Evolutionary conservation across 2,329 filamentous ascomycete genomes (phyloP), one percentile per base, ranked within the genome.

Genomic region (Aspergillus sp.): DNA sequence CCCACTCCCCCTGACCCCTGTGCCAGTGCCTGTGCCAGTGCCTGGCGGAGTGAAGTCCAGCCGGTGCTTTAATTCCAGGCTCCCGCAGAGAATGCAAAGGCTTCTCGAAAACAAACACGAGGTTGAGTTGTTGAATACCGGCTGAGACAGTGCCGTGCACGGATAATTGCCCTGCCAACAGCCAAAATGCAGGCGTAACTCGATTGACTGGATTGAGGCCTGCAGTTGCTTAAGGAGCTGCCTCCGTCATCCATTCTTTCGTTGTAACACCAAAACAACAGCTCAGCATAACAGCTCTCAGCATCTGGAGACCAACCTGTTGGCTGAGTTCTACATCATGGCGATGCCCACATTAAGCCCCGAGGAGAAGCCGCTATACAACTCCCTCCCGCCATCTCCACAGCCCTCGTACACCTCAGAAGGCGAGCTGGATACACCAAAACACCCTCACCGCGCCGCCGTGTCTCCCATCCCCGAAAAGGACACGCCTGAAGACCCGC

Each of bases 91-190:
- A 37, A 37, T 37, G 34, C 34, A 37, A 7, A 11, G 27, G 4
- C 27, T 30, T 30, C 27, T 30, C 27, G 27, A 30, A 30, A 30
- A 30, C 27, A 30, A 30, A 30, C 27, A 30, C 27, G 27, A 30
- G 27, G 3, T 30, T 11, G 24, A 24, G 8, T 30, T 30, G 8
- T 30, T 3, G 27, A 30, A 30, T 30, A 37, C 34, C 11, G 20
- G 20, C 20, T 20, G 20, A 20, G 20, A 20, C 20, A 20, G 20
- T 20, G 20, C 20, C 3, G 20, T 20, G 34, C 34, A 37, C 49
- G 34, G 37, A 42, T 51, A 17, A 54, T 54, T 54, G 42, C 51
- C 51, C 24, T 46, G 51, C 44, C 51, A 54, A 54, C 51, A 12
- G 13, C 34, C 9, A 33, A 12, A 39, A 54, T 54, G 41, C 33